phyloP scores from a whole-genome alignment of 1,284 basidiomycete genomes.

The Wolfiporia cocos region DNA sequence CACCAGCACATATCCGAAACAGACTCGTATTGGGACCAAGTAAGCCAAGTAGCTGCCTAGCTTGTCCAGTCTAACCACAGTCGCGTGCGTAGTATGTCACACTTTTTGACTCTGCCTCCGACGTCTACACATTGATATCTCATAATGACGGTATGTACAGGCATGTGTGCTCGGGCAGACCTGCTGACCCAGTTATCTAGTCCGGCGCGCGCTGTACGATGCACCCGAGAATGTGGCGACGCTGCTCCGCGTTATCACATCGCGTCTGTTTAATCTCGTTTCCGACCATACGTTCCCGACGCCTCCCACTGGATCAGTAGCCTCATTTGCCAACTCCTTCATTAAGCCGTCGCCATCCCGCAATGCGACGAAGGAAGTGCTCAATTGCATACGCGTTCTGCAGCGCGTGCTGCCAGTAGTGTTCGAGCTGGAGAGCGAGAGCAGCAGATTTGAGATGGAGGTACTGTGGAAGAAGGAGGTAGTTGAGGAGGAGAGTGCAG shows the following conservation, averaged over 20 bases:
- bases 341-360: slow-evolving; percentile 42
- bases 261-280: slow-evolving; percentile 75
- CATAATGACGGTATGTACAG: slow-evolving; percentile 70
- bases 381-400: slow-evolving; percentile 85
- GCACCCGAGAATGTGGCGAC: slow-evolving; percentile 84
- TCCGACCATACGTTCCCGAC: slow-evolving; percentile 81
- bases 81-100: slow-evolving; percentile 57
- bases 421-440: slow-evolving; percentile 77
- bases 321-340: slow-evolving; percentile 64
- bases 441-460: slow-evolving; percentile 62
- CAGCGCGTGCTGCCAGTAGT: slow-evolving; percentile 84
- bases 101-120: slow-evolving; percentile 82
- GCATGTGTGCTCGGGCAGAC: neutral
- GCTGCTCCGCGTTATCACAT: slow-evolving; percentile 69
- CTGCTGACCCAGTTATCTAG: slow-evolving; percentile 30
- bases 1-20: slow-evolving; percentile 65
- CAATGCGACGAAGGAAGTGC: slow-evolving; percentile 76
- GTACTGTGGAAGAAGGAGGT: slow-evolving; percentile 67
- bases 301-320: slow-evolving; percentile 43
- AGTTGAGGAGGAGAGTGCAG: slow-evolving; percentile 26
- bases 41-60: no score
- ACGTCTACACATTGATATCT: slow-evolving; percentile 84
- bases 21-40: slow-evolving; percentile 84
- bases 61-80: slow-evolving; percentile 2
- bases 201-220: slow-evolving; percentile 74